Evolutionary conservation across 2,329 filamentous ascomycete genomes (phyloP).

Genomic region (Trichophaea hybrida): DNA sequence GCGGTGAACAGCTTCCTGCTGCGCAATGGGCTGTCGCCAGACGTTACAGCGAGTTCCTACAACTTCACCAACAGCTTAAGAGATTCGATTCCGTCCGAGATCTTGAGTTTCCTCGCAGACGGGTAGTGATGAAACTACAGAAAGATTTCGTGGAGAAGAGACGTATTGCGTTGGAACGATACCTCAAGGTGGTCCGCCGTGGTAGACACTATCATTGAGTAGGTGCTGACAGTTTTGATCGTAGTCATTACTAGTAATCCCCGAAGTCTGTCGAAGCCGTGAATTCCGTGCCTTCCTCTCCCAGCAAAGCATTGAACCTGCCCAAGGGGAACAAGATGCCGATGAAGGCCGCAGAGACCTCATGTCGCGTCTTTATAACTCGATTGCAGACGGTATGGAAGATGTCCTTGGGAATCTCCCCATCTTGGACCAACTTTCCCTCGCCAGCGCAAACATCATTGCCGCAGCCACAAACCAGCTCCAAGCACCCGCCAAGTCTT

Average conservation of each 20-base stretch:
- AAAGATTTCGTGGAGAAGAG: constrained; percentile 90
- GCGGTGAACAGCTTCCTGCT: constrained; percentile 92
- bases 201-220: constrained; percentile 36
- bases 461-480: constrained; percentile 42
- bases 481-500: constrained; percentile 33
- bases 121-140: constrained; percentile 92
- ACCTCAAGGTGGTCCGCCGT: constrained; percentile 37
- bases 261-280: constrained; percentile 84
- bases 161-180: constrained; percentile 67
- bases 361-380: constrained; percentile 88
- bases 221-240: background rate
- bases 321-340: background rate
- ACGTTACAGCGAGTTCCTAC: constrained; percentile 92
- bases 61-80: constrained; percentile 79
- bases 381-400: constrained; percentile 94
- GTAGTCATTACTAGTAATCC: constrained; percentile 53
- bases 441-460: constrained; percentile 53
- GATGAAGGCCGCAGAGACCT: constrained; percentile 43
- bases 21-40: constrained; percentile 86
- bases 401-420: constrained; percentile 82
- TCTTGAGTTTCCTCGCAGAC: constrained; percentile 79
- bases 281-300: constrained; percentile 88
- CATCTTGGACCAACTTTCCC: constrained; percentile 80
- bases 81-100: constrained; percentile 77
- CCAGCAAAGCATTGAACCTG: constrained; percentile 44